These are phyloP conservation scores for Phyllosticta capitalensis DNA, from an alignment of 2,329 filamentous ascomycete genomes.

Conservation along the genomic window DNA sequence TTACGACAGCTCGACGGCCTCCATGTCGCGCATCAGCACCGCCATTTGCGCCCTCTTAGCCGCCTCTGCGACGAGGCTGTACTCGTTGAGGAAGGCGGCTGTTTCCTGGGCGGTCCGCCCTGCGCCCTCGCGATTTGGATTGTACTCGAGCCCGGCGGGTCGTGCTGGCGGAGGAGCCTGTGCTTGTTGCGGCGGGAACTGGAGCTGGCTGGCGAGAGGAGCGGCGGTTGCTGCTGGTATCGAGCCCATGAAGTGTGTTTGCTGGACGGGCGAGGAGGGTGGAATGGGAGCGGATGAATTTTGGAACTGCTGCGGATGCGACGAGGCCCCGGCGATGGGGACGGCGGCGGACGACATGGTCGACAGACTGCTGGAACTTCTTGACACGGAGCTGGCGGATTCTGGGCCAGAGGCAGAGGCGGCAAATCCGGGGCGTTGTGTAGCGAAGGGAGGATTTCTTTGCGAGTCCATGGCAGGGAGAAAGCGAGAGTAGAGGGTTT, in stretches of 20 bases:
- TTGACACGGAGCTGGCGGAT: conserved; percentile 24
- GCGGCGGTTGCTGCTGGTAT: conserved; percentile 15
- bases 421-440: conserved; percentile 10
- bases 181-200: conserved; percentile 19
- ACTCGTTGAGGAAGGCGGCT: conserved; percentile 63
- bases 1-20: conserved; percentile 51
- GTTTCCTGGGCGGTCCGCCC: conserved; percentile 36
- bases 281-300: conserved; percentile 14
- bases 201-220: conserved; percentile 17
- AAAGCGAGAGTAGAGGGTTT: background rate
- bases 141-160: conserved; percentile 22
- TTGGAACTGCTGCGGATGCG: conserved; percentile 1
- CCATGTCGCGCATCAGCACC: conserved; percentile 77
- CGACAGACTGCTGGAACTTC: conserved; percentile 34
- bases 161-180: conserved; percentile 15
- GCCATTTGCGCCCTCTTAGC: conserved; percentile 89
- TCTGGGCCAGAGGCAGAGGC: background rate
- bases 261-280: conserved; percentile 24
- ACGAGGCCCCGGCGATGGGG: conserved; percentile 12
- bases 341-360: conserved; percentile 21
- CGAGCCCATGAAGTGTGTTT: conserved; percentile 25
- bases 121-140: conserved; percentile 25
- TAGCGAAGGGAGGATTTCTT: background rate
- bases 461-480: background rate
- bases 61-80: conserved; percentile 81